Percentiles rank a stretch among this genome's conserved stretches.
Evolutionary conservation across 129 eudicot species (phyloP).

Genomic region (sunflower (Helianthus annuus)): HanXRQr2.0-SUNRISE NC_035444.2:144918617-144919116

Average conservation of each 20-base stretch:
- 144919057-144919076: slow-evolving; percentile 65
- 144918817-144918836: no score
- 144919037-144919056: slow-evolving; percentile 69
- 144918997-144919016: slow-evolving; percentile 76
- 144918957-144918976: slow-evolving; percentile 87
- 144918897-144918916: neutral
- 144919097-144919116: neutral
- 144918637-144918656: slow-evolving; percentile 88
- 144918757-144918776: neutral
- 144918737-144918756: neutral
- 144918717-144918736: slow-evolving; percentile 86
- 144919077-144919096: slow-evolving; percentile 56
- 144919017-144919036: slow-evolving; percentile 66
- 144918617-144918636: slow-evolving; percentile 87
- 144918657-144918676: slow-evolving; percentile 75
- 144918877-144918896: no score
- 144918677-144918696: slow-evolving; percentile 86
- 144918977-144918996: slow-evolving; percentile 93
- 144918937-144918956: slow-evolving; percentile 69
- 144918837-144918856: no score
- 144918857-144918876: no score
- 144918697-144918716: slow-evolving; percentile 74
- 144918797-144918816: no score
- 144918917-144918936: neutral
- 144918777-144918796: no score